Percentiles rank a stretch among this genome's conserved stretches.
Evolutionary conservation across 352 stramenopile genomes (phyloP).

Genomic region (Elongisporangium senticosum): DNA sequence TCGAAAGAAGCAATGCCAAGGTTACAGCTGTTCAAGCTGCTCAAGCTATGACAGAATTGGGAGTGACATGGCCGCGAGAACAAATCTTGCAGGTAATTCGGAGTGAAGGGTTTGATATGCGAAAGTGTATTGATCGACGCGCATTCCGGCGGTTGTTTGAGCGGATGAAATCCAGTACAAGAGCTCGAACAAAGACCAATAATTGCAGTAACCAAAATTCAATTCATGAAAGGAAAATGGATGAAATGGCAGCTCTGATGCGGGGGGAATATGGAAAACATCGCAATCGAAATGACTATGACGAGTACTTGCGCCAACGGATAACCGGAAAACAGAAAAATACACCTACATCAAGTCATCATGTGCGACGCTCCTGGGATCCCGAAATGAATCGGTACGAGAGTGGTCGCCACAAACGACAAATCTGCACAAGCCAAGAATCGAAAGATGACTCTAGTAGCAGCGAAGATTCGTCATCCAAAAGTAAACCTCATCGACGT

Average conservation of each 20-base stretch:
- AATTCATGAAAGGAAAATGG: slow-evolving; percentile 9
- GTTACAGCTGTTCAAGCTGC: slow-evolving; percentile 46
- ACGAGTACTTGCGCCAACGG: slow-evolving; percentile 28
- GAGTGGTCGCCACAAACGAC: not conserved
- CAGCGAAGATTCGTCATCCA: not conserved
- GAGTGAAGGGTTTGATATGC: slow-evolving; percentile 32
- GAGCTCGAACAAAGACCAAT: not conserved
- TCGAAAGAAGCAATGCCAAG: slow-evolving; percentile 3
- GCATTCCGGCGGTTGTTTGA: slow-evolving; percentile 33
- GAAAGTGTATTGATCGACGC: slow-evolving; percentile 23
- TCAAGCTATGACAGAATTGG: slow-evolving; percentile 69
- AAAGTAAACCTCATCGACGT: not conserved
- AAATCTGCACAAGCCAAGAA: not conserved
- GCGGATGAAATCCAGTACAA: slow-evolving; percentile 16
- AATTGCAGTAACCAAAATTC: not conserved
- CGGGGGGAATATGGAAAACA: slow-evolving; percentile 24
- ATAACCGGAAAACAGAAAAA: not conserved
- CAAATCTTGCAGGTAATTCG: slow-evolving; percentile 58
- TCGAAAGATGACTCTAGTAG: slow-evolving; percentile 6
- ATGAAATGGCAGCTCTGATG: slow-evolving; percentile 12
- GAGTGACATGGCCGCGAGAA: slow-evolving; percentile 45
- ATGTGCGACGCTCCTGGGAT: slow-evolving; percentile 1
- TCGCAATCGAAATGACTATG: slow-evolving; percentile 35
- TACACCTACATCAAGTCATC: not conserved
- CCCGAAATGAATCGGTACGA: slow-evolving; percentile 7